phyloP scores from a whole-genome alignment of 306 rosid species.

The Trichosanthes truncata region DNA sequence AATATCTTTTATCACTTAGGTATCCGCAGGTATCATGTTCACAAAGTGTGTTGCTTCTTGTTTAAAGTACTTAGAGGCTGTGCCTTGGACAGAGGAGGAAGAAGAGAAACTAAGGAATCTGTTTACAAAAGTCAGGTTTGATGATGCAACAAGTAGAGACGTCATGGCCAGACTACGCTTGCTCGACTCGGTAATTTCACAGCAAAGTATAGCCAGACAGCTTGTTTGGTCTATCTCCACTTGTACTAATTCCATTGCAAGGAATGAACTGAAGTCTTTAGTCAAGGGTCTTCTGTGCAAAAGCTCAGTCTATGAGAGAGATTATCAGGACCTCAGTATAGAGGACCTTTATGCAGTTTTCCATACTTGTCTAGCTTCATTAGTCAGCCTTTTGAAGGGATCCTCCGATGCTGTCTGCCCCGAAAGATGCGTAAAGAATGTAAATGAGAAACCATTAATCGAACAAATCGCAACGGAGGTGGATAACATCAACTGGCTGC shows the following conservation, averaged over 20 bases:
- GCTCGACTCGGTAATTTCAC: slow-evolving; percentile 31
- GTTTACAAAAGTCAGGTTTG: slow-evolving; percentile 59
- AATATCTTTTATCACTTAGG: slow-evolving; percentile 24
- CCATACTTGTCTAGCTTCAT: slow-evolving; percentile 45
- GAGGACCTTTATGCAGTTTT: slow-evolving; percentile 59
- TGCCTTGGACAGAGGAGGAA: slow-evolving; percentile 94
- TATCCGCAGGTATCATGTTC: slow-evolving; percentile 73
- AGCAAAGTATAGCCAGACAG: slow-evolving; percentile 40
- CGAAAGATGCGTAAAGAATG: slow-evolving; percentile 30
- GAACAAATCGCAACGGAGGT: slow-evolving; percentile 60
- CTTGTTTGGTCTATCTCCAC: slow-evolving; percentile 64
- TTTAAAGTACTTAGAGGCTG: slow-evolving; percentile 74
- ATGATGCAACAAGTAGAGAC: slow-evolving; percentile 63
- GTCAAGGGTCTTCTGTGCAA: slow-evolving; percentile 74
- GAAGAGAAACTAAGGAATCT: slow-evolving; percentile 67
- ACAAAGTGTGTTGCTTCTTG: slow-evolving; percentile 61
- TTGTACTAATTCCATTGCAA: slow-evolving; percentile 54
- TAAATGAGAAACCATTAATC: slow-evolving; percentile 35
- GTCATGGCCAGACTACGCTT: slow-evolving; percentile 58
- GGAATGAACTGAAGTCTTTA: slow-evolving; percentile 60
- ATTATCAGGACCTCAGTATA: slow-evolving; percentile 48
- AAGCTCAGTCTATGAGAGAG: slow-evolving; percentile 76
- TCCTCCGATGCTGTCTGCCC: slow-evolving; percentile 17
- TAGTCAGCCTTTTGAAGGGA: slow-evolving; percentile 52
- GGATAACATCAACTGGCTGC: slow-evolving; percentile 76